Evolutionary conservation across 768 basidiomycete species (phyloP).

Genomic region (Termitomyces sp.): DNA sequence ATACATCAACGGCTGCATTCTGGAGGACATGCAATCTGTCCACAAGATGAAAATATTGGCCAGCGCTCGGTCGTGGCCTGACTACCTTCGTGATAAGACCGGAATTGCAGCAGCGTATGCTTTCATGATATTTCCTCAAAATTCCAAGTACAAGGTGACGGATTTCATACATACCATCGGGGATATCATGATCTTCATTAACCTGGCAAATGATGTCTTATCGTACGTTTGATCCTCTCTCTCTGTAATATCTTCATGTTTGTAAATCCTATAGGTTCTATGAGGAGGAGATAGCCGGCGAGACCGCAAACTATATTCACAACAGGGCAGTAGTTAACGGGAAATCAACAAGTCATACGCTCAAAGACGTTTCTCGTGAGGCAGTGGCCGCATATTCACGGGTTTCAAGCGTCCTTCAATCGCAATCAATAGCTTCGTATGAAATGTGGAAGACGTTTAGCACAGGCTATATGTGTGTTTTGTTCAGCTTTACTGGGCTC

Average conservation of each 20-base stretch:
- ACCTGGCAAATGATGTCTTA: not conserved
- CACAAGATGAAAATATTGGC: not conserved
- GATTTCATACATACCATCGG: not conserved
- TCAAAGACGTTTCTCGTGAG: not conserved
- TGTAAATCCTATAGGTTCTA: not conserved
- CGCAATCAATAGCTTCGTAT: not conserved
- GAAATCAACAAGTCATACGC: not conserved
- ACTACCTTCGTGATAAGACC: slow-evolving; percentile 1
- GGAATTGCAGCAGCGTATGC: not conserved
- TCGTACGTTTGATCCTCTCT: too few relatives aligned
- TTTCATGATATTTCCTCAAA: not conserved
- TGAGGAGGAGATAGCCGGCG: not conserved
- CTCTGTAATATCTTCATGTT: too few relatives aligned
- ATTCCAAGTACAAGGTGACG: not conserved
- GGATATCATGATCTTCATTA: slow-evolving; percentile 1
- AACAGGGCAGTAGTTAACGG: not conserved
- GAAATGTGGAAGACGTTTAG: not conserved
- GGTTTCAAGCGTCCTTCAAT: not conserved
- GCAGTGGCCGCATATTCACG: not conserved
- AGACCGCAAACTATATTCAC: not conserved
- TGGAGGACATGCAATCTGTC: not conserved
- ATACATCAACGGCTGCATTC: not conserved
- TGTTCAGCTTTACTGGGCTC: too few relatives aligned
- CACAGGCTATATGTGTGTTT: too few relatives aligned
- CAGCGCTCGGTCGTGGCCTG: not conserved